A percentile compares a stretch with the other conserved stretches of the same genome.
Evolutionary conservation across 2,329 filamentous ascomycete genomes (phyloP).

Genomic region (Allantophomopsis lycopodina): DNA sequence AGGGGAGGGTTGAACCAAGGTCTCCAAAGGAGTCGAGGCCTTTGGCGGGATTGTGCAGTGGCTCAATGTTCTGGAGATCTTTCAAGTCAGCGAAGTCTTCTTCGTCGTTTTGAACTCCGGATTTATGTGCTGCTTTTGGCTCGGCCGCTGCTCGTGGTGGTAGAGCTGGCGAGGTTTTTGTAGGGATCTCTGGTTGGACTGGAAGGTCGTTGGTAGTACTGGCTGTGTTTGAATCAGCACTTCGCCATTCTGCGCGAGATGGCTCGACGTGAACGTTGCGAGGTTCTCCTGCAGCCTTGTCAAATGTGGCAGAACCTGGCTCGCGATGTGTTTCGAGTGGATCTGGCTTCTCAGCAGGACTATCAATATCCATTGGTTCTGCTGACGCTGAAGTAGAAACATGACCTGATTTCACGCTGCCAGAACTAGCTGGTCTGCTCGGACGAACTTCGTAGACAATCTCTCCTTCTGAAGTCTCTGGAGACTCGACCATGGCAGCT

Average conservation of each 20-base stretch:
- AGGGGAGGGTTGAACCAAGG: constrained; percentile 39
- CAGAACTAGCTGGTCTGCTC: background rate
- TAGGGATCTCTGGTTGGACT: background rate
- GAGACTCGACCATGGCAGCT: constrained; percentile 14
- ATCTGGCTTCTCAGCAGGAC: constrained; percentile 19
- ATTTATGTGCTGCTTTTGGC: background rate
- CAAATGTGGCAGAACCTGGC: background rate
- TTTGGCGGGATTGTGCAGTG: constrained; percentile 27
- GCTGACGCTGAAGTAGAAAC: constrained; percentile 26
- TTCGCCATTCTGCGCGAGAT: constrained; percentile 39
- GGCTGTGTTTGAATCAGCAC: background rate
- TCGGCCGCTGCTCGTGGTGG: background rate
- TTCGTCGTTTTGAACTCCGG: background rate
- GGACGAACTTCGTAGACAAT: constrained; percentile 9
- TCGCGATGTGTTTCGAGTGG: background rate
- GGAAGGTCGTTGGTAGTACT: background rate
- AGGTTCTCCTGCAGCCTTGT: constrained; percentile 12
- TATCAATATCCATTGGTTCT: constrained; percentile 49
- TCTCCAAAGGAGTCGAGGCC: constrained; percentile 39
- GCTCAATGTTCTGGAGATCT: constrained; percentile 41
- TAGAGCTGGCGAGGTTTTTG: background rate
- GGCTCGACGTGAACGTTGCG: constrained; percentile 45
- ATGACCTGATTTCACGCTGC: background rate
- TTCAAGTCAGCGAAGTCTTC: constrained; percentile 24
- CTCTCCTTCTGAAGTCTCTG: constrained; percentile 13